These are phyloP conservation scores for Neonectria magnoliae DNA, from an alignment of 2,329 filamentous ascomycete species.

Conservation along the genomic window DNA sequence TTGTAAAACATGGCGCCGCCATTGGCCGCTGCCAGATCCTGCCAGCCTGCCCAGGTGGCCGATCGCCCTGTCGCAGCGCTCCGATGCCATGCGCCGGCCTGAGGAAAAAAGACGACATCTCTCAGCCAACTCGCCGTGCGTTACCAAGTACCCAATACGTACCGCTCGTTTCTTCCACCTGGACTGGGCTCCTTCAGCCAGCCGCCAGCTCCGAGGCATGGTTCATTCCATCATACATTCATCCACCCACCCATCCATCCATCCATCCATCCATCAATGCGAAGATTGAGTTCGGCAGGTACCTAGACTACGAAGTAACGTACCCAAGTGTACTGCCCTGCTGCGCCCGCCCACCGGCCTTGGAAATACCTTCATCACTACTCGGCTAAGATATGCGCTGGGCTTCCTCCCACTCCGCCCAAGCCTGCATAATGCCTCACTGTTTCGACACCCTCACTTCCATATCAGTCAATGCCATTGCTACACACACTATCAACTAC, in stretches of 20 bases:
- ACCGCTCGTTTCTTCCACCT: neutral
- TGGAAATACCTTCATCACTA: neutral
- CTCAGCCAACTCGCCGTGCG: slow-evolving; percentile 16
- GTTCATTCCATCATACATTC: neutral
- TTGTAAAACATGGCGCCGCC: slow-evolving; percentile 41
- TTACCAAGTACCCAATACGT: slow-evolving; percentile 12
- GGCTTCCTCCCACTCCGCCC: neutral
- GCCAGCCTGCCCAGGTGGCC: slow-evolving; percentile 12
- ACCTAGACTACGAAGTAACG: neutral
- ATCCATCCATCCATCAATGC: neutral
- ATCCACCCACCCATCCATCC: neutral
- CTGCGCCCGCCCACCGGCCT: neutral
- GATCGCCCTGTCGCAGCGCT: slow-evolving; percentile 39
- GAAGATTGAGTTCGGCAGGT: neutral
- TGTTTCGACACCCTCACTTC: neutral
- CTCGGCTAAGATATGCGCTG: neutral
- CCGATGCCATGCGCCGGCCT: slow-evolving; percentile 35
- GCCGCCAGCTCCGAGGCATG: too few relatives aligned
- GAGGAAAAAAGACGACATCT: slow-evolving; percentile 13
- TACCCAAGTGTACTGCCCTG: too few relatives aligned
- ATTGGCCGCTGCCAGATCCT: slow-evolving; percentile 39
- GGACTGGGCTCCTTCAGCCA: neutral
- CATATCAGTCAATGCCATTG: neutral
- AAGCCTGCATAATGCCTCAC: neutral
- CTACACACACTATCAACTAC: neutral